Evolutionary conservation across 345 rosid species (phyloP).

Genomic region (Bruguiera sexangula): DNA sequence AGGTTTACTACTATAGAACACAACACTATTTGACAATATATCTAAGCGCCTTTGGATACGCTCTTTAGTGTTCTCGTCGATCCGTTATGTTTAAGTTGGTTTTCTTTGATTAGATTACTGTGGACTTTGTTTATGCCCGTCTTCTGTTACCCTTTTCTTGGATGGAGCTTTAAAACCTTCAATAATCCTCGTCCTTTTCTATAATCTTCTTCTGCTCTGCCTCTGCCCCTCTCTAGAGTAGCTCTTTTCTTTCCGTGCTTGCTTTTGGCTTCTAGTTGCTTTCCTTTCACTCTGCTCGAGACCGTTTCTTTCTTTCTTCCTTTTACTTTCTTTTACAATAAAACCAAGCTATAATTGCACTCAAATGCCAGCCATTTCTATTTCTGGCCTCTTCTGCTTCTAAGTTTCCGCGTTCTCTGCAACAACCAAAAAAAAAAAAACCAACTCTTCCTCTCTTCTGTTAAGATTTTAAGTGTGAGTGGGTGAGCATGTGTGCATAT

Average conservation of each 20-base stretch:
- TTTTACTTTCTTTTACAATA: not conserved
- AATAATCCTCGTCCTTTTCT: constrained; percentile 46
- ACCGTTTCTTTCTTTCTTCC: not conserved
- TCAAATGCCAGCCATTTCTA: constrained; percentile 30
- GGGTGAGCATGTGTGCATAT: no score
- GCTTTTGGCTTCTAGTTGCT: constrained; percentile 27
- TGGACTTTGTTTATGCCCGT: not conserved
- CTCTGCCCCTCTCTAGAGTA: no score
- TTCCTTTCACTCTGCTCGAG: constrained; percentile 36
- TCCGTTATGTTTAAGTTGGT: not conserved
- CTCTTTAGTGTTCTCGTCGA: no score
- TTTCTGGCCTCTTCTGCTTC: constrained; percentile 44
- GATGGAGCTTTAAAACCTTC: constrained; percentile 32
- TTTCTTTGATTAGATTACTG: constrained; percentile 6
- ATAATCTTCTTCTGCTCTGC: constrained; percentile 19
- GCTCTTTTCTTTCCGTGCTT: constrained; percentile 8
- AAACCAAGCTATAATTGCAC: not conserved
- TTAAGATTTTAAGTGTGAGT: no score
- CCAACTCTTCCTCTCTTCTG: not conserved
- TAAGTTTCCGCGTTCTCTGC: constrained; percentile 67
- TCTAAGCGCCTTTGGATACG: no score
- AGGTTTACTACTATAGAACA: not conserved
- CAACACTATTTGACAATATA: no score
- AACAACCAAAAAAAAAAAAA: constrained; percentile 5
- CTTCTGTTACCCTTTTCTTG: constrained; percentile 25